These are phyloP conservation scores for Pleoardoris graminearum DNA, from an alignment of 2,329 filamentous ascomycete species.

Conservation along the genomic window DNA sequence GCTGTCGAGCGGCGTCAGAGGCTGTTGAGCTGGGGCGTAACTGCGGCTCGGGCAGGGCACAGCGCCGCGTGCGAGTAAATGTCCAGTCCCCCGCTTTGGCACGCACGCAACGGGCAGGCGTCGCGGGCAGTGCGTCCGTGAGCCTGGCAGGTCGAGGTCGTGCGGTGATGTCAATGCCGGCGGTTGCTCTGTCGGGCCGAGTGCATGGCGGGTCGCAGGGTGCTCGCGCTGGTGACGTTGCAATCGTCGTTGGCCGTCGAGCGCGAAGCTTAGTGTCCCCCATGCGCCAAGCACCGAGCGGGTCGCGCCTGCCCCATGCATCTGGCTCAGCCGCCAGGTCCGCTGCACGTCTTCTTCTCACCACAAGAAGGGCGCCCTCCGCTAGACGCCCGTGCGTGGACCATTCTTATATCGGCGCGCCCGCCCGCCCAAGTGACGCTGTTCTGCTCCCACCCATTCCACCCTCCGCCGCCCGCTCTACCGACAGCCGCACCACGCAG, in stretches of 20 bases:
- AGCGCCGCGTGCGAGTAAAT: slow-evolving; percentile 4
- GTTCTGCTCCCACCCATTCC: slow-evolving; percentile 3
- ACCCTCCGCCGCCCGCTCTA: too few relatives aligned
- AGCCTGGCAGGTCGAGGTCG: too few relatives aligned
- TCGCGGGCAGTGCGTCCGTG: slow-evolving; percentile 8
- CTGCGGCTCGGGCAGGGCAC: background rate
- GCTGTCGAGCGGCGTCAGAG: slow-evolving; percentile 8
- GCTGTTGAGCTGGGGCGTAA: background rate
- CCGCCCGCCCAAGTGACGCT: background rate
- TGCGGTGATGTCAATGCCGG: slow-evolving; percentile 6
- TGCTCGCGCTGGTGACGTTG: slow-evolving; percentile 9
- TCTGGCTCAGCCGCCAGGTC: background rate
- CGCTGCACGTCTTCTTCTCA: too few relatives aligned
- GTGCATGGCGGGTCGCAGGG: slow-evolving; percentile 6
- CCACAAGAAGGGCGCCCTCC: too few relatives aligned
- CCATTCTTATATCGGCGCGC: too few relatives aligned
- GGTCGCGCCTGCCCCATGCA: background rate
- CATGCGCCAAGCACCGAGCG: background rate
- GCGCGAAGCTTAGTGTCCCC: slow-evolving; percentile 1
- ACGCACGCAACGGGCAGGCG: slow-evolving; percentile 8
- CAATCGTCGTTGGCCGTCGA: slow-evolving; percentile 1
- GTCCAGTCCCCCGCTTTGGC: slow-evolving; percentile 16
- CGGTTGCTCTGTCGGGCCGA: slow-evolving; percentile 20
- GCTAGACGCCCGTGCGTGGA: background rate
- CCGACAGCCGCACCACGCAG: background rate